Evolutionary conservation across 2,329 filamentous ascomycete genomes (phyloP).

Genomic region (Thelonectria olida): DNA sequence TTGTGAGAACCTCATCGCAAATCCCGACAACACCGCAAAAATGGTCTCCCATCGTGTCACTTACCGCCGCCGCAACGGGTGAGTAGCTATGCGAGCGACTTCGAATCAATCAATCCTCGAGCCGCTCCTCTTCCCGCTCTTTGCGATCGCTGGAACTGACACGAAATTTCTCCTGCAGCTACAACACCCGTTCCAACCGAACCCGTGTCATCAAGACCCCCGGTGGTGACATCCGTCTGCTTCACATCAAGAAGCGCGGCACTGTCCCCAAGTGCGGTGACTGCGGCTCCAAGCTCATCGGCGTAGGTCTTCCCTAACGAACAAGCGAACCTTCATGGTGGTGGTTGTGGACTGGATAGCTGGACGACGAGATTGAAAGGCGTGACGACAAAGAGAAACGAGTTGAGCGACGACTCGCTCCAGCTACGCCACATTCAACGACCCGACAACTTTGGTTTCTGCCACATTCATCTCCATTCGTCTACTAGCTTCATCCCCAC

Average conservation of each 20-base stretch:
- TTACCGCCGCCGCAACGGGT: slow-evolving; percentile 84
- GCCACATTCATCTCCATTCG: background rate
- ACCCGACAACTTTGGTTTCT: background rate
- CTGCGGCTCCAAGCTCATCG: slow-evolving; percentile 96
- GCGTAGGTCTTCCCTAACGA: slow-evolving; percentile 74
- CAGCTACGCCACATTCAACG: background rate
- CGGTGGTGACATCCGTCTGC: slow-evolving; percentile 92
- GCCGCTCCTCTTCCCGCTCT: slow-evolving; percentile 8
- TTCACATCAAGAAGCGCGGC: slow-evolving; percentile 99
- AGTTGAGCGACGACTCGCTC: background rate
- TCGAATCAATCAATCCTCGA: slow-evolving; percentile 29
- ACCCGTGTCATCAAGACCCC: slow-evolving; percentile 96
- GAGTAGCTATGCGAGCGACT: slow-evolving; percentile 54
- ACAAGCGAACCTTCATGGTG: slow-evolving; percentile 24
- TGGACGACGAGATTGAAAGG: slow-evolving; percentile 13
- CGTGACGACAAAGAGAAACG: slow-evolving; percentile 2
- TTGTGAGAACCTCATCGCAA: slow-evolving; percentile 49
- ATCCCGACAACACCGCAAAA: slow-evolving; percentile 57
- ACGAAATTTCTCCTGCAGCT: slow-evolving; percentile 62
- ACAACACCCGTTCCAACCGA: slow-evolving; percentile 99
- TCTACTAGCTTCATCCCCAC: slow-evolving; percentile 13
- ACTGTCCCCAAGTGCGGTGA: slow-evolving; percentile 99
- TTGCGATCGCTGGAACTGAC: slow-evolving; percentile 36
- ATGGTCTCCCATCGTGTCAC: slow-evolving; percentile 69
- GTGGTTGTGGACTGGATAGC: slow-evolving; percentile 26